A percentile compares a stretch with the other conserved stretches of the same genome.
Evolutionary conservation across 2,329 filamentous ascomycete genomes (phyloP).

Genomic region (Xylariaceae sp.): DNA sequence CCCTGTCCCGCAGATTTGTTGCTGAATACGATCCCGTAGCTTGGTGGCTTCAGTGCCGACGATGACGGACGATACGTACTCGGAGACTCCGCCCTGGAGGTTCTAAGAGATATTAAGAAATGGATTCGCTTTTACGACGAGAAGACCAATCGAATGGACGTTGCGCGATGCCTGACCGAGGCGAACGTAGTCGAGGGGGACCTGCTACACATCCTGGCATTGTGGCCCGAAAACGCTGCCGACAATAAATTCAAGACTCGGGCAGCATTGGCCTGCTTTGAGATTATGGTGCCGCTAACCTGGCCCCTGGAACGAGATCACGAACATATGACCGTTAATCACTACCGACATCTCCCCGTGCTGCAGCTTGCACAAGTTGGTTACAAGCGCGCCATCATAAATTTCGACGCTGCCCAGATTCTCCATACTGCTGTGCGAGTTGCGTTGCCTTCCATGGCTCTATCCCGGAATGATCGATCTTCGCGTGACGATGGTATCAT

Average conservation of each 20-base stretch:
- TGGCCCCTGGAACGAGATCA: constrained; percentile 86
- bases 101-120: constrained; percentile 88
- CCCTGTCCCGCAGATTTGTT: neutral
- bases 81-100: constrained; percentile 90
- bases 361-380: constrained; percentile 83
- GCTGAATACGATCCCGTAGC: constrained; percentile 52
- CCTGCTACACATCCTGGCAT: constrained; percentile 82
- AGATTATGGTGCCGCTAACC: constrained; percentile 88
- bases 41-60: constrained; percentile 80
- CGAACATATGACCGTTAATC: constrained; percentile 85
- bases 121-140: constrained; percentile 96
- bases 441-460: constrained; percentile 83
- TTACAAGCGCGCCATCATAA: constrained; percentile 88
- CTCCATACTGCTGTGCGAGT: constrained; percentile 80
- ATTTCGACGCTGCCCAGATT: constrained; percentile 76
- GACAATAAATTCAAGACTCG: constrained; percentile 77
- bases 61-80: constrained; percentile 83
- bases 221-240: constrained; percentile 74
- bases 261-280: constrained; percentile 82
- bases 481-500: constrained; percentile 88
- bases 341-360: constrained; percentile 88
- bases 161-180: constrained; percentile 88
- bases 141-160: constrained; percentile 90
- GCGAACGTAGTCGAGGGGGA: constrained; percentile 91
- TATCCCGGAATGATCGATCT: constrained; percentile 73